phyloP scores from a whole-genome alignment of 805 yeast species.

The Hanseniaspora pseudoguilliermondii region DNA sequence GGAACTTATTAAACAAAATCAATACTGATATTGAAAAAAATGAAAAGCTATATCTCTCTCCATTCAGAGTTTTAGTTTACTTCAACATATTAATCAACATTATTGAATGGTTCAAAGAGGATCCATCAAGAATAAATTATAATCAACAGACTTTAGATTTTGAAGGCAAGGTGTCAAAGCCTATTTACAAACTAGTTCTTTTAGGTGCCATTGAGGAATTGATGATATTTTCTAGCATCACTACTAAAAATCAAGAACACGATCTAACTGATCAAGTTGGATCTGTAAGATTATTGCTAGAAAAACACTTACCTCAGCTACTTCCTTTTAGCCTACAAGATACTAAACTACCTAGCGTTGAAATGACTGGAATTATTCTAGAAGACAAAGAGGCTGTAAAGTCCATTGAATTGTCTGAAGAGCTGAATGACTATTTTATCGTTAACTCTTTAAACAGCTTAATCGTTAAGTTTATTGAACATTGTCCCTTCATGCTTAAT shows the following conservation, averaged over 20 bases:
- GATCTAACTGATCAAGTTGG: constrained; percentile 33
- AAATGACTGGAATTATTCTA: constrained; percentile 1
- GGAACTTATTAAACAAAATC: constrained; percentile 8
- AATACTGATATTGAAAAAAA: constrained; percentile 18
- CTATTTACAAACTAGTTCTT: constrained; percentile 45
- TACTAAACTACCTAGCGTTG: constrained; percentile 28
- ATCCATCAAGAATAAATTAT: constrained; percentile 27
- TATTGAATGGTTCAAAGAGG: constrained; percentile 53
- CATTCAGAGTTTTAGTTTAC: constrained; percentile 37
- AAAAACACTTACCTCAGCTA: constrained; percentile 50
- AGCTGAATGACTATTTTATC: constrained; percentile 23
- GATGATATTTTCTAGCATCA: constrained; percentile 48
- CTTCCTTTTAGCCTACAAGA: constrained; percentile 42
- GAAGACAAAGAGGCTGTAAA: constrained; percentile 2
- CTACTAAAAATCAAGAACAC: constrained; percentile 30
- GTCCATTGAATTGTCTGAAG: constrained; percentile 18
- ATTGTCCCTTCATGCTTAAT: constrained; percentile 54
- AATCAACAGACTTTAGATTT: constrained; percentile 38
- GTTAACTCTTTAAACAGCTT: constrained; percentile 37
- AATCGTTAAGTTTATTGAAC: constrained; percentile 43
- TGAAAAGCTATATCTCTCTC: constrained; percentile 34
- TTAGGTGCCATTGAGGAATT: constrained; percentile 62
- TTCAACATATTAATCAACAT: constrained; percentile 45
- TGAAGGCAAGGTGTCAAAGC: constrained; percentile 41
- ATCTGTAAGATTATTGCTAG: constrained; percentile 52